Percentiles rank a stretch among this genome's conserved stretches.
Conservation (phyloP, 2,329 filamentous ascomycete genomes). For the Colletotrichum sp. region DNA sequence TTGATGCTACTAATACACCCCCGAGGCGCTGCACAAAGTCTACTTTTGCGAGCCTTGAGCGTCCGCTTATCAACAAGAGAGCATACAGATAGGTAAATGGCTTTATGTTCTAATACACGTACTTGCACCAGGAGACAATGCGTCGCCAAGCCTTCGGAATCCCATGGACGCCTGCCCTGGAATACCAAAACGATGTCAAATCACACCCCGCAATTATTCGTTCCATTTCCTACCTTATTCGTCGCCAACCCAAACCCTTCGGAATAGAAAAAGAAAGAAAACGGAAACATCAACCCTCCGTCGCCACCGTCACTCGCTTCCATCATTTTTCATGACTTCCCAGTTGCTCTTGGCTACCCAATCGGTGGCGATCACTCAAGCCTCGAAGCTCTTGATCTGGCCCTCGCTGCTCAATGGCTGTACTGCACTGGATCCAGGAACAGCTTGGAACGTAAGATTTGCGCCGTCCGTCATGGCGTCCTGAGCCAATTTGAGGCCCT, state of each 20-base stretch:
- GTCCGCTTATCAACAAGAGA: not conserved
- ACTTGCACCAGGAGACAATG: not conserved
- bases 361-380: slow-evolving; percentile 35
- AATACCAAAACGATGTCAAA: not conserved
- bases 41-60: not conserved
- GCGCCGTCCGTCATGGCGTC: slow-evolving; percentile 54
- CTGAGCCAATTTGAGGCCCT: slow-evolving; percentile 51
- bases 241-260: slow-evolving; percentile 8
- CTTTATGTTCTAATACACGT: slow-evolving; percentile 8
- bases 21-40: not conserved
- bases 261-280: not conserved
- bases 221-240: slow-evolving; percentile 8
- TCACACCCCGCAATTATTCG: slow-evolving; percentile 9
- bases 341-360: not conserved
- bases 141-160: slow-evolving; percentile 1
- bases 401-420: slow-evolving; percentile 61
- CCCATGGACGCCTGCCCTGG: slow-evolving; percentile 9
- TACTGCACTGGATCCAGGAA: slow-evolving; percentile 45
- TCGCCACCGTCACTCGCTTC: not conserved
- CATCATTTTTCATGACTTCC: not conserved
- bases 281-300: not conserved
- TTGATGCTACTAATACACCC: not conserved
- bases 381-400: slow-evolving; percentile 63
- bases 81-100: not conserved
- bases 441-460: slow-evolving; percentile 57